Evolutionary conservation across 129 eudicot genomes (phyloP), one percentile per base, ranked within the genome.

Genomic region (Flaveria brownii): DNA sequence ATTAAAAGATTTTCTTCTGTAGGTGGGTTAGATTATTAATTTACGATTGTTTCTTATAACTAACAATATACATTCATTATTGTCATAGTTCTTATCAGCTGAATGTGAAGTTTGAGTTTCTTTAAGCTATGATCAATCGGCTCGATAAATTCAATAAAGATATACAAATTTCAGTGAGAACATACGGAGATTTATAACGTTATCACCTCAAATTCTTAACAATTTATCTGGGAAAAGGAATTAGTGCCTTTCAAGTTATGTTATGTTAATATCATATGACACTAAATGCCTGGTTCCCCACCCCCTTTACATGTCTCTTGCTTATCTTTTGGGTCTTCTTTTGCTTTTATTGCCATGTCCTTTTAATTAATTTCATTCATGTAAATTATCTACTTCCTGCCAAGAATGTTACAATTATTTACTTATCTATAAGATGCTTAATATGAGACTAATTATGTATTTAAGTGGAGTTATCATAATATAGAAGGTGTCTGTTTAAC

Each of bases 251-350:
- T 61, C 51, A 71, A 79, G 30, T 28, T 28, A 28, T 28, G 82
- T 72, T 72, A 72, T 72, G 43, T 18, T 78, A 71, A 59, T 46
- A 77, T 72, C 59, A 79, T 71, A 79, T 52, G 77, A 33, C 55
- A 71, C 77, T 78, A 78, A 72, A 80, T 80, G 73, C 25, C 15
- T 73, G 79, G 75, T 73, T 80, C 83, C 78, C 79, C 69, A 52
- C 62, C 41, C 74, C 74, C 28, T 28, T 72, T 72, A 63, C 83
- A 63, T 79, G 82, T 78, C 77, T 71, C 54, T 79, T 79, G 82
- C 82, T 79, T 71, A 71, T 71, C 64, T 72, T 63, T 79, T 80
- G 36, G 62, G 45, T 43, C 77, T 62, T 62, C 45, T 64, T 79
- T 72, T 72, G 65, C 78, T 80, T 73, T 73, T 65, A 80, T 65